Conservation (phyloP, 208 protist species). For the Crithidia fasciculata region DNA sequence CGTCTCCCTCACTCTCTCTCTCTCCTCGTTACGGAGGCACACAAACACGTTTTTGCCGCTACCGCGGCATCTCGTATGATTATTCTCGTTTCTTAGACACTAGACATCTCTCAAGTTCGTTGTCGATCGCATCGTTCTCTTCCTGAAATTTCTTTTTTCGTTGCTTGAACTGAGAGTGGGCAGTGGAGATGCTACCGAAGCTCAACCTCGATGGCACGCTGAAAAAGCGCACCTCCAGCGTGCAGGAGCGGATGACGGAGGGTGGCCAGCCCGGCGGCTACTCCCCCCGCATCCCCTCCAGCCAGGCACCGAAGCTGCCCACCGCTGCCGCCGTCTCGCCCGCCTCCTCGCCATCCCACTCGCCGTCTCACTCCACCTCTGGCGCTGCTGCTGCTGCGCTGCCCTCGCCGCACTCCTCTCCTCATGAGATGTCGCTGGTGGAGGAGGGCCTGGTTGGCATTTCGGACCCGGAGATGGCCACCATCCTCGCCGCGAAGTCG, state of each 20-base stretch:
- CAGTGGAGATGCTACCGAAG: conserved; percentile 32
- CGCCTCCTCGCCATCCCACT: conserved; percentile 7
- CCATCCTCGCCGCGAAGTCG: conserved; percentile 37
- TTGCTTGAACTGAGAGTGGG: not conserved
- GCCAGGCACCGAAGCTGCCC: conserved; percentile 17
- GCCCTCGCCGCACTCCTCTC: conserved; percentile 26
- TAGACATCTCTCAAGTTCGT: too few relatives aligned
- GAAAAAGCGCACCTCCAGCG: conserved; percentile 43
- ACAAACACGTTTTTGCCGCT: too few relatives aligned
- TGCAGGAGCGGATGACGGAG: conserved; percentile 47
- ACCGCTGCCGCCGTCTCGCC: not conserved
- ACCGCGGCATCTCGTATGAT: too few relatives aligned
- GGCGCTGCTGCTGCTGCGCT: not conserved
- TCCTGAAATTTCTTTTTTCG: not conserved
- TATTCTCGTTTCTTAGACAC: too few relatives aligned
- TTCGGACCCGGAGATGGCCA: conserved; percentile 40
- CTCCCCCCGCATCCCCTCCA: conserved; percentile 45
- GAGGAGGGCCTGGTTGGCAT: conserved; percentile 40
- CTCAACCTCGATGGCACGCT: conserved; percentile 64
- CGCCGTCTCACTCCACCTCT: not conserved
- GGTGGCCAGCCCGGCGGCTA: conserved; percentile 50
- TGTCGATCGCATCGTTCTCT: not conserved
- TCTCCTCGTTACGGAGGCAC: too few relatives aligned
- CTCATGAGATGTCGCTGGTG: conserved; percentile 25
- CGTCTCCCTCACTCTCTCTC: too few relatives aligned